Evolutionary conservation across 768 basidiomycete genomes (phyloP), one percentile per base, ranked within the genome.

Genomic region (Trametes meyenii): DNA sequence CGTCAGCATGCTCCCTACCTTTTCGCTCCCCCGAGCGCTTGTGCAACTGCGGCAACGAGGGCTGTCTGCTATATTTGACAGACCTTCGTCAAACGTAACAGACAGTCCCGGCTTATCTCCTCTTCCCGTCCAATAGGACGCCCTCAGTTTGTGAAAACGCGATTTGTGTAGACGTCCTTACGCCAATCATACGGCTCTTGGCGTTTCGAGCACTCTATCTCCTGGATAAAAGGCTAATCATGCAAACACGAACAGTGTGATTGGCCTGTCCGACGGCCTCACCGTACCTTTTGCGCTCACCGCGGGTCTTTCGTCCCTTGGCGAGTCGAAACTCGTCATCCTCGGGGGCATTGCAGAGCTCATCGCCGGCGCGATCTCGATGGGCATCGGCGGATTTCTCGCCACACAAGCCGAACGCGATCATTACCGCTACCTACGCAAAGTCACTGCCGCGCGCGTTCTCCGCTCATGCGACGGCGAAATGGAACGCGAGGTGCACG

Each of bases 361-460:
- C 66, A 93, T 96, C 59, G 94, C 96, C 1, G 97, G 97, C 6
- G 92, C 96, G 13, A 92, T 98, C 48, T 94, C 92, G 1, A 99
- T 99, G 96, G 97, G 97, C 62, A 91, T 99, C 42, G 97, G 97
- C 55, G 96, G 96, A 19, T 98, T 96, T 82, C 88, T 99, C 50
- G 95, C 95, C 2, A 94, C 96, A 1, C 93, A 99, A 75, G 90
- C 96, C 33, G 97, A 99, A 75, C 88, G 95, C 48, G 96, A 98
- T 72, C 91, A 97, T 75, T 96, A 89, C 72, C 90, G 87, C 48
- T 97, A 90, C 76, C 84, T 90, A 33, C 84, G 81, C 29, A 81
- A 83, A 40, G 83, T 87, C 62, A 96, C 93, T 11, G 79, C 87
- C 44, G 82, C 87, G 17, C 88, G 96, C 33, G 95, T 98, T n/a